Evolutionary conservation across 352 stramenopile genomes (phyloP).

Genomic region (Pythium monospermum): DNA sequence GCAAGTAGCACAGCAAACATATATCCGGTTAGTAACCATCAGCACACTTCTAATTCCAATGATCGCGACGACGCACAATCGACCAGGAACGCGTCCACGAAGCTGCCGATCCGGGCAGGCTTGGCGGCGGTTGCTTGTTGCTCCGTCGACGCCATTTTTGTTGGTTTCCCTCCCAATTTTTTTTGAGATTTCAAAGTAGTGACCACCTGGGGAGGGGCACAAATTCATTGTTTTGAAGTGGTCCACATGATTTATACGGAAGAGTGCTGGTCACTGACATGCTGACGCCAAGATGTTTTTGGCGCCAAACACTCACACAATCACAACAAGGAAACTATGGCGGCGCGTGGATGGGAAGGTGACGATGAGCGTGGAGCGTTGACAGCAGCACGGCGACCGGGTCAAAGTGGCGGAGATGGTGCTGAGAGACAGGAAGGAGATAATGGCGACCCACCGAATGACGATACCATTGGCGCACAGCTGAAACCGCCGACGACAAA

Average conservation of each 20-base stretch:
- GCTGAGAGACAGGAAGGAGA: neutral
- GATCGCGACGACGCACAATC: slow-evolving; percentile 32
- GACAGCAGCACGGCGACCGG: slow-evolving; percentile 18
- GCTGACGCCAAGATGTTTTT: slow-evolving; percentile 9
- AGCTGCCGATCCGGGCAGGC: slow-evolving; percentile 19
- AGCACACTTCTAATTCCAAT: neutral
- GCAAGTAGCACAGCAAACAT: neutral
- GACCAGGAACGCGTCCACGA: slow-evolving; percentile 49
- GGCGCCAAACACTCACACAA: too few species aligned
- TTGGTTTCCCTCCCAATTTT: slow-evolving; percentile 3
- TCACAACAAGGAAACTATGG: slow-evolving; percentile 30
- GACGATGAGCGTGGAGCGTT: slow-evolving; percentile 35
- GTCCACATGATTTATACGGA: neutral
- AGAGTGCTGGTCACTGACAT: slow-evolving; percentile 6
- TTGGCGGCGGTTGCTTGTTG: neutral
- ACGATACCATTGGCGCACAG: neutral
- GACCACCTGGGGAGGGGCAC: slow-evolving; percentile 5
- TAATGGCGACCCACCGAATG: slow-evolving; percentile 1
- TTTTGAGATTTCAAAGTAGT: slow-evolving; percentile 25
- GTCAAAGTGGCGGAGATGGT: slow-evolving; percentile 1
- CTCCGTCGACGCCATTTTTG: neutral
- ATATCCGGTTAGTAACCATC: slow-evolving; percentile 2
- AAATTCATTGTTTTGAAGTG: slow-evolving; percentile 3
- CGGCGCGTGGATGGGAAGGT: slow-evolving; percentile 48
- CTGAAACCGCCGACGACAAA: slow-evolving; percentile 12